A percentile compares a stretch with the other conserved stretches of the same genome.
phyloP scores from a whole-genome alignment of 2,329 filamentous ascomycete genomes.

The Calonectria leucothoes region DNA sequence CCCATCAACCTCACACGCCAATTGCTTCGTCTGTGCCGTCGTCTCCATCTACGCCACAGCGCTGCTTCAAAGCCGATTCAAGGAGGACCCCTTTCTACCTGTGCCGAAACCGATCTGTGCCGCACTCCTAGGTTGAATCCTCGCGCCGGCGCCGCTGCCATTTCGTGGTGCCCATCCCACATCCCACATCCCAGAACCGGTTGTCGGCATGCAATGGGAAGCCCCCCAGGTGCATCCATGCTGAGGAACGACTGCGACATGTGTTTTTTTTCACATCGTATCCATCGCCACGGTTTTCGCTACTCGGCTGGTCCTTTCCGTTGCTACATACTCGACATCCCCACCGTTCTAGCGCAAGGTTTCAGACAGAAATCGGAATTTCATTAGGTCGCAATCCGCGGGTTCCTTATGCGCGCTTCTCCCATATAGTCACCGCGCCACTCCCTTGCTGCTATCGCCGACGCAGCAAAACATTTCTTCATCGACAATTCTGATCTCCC shows the following conservation, averaged over 20 bases:
- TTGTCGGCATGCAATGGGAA: constrained; percentile 8
- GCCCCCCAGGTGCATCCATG: not conserved
- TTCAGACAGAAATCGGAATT: constrained; percentile 1
- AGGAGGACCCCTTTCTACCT: not conserved
- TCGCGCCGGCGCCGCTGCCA: not conserved
- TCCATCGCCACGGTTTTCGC: not conserved
- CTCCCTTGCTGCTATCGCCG: not conserved
- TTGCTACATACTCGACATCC: not conserved
- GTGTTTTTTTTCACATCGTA: not conserved
- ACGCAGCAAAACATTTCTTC: not conserved
- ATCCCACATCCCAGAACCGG: not conserved
- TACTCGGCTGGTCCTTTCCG: constrained; percentile 8
- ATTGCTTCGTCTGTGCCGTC: not conserved
- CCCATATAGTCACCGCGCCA: not conserved
- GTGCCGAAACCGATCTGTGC: not conserved
- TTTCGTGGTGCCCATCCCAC: not conserved
- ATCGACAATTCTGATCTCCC: not conserved
- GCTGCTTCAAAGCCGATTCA: constrained; percentile 6
- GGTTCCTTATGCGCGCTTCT: not conserved
- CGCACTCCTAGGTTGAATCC: not conserved
- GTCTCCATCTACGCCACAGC: not conserved
- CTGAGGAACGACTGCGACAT: not conserved
- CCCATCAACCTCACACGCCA: constrained; percentile 16
- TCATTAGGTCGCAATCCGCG: not conserved
- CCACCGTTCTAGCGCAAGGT: not conserved